Evolutionary conservation across 2,329 filamentous ascomycete genomes (phyloP), one percentile per base, ranked within the genome.

Genomic region (Pyrenophora graminea): DNA sequence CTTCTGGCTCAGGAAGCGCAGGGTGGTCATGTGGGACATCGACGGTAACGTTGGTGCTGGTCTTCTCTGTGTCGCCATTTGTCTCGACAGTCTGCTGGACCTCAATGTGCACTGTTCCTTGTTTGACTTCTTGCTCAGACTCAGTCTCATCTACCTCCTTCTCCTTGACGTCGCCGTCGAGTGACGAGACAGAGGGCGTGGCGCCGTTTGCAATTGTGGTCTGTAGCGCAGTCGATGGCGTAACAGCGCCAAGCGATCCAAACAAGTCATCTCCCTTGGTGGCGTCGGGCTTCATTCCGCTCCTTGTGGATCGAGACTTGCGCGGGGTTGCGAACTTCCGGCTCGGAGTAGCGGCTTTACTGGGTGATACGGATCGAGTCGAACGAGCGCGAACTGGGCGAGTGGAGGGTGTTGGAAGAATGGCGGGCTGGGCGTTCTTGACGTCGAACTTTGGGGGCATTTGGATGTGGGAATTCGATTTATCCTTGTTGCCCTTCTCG

Each of bases 361-460:
- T 75, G 9, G 84, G 82, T 4, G 82, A 84, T 2, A 79, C 77
- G 25, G 85, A 88, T 61, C 85, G 81, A 37, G 83, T 77, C 42
- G 81, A 79, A 53, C 85, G 79, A 44, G 76, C 74, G 56, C 81
- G 78, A 25, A 71, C 68, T 53, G 75, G 59, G 55, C 70, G 75
- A 41, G 70, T 55, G 6, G 59, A 53, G 27, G 69, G 34, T 39
- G 48, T 37, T 17, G 50, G 50, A 25, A 53, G 51, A 32, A 33
- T 46, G 3, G 43, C 51, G 19, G 64, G 46, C 64, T 58, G 18
- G 70, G 61, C 72, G 37, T 76, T 75, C 17, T 81, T 76, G 25
- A 85, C 59, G 45, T 89, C 85, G 68, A 89, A 96, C 62, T 85
- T 88, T 18, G 94, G 94, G 39, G 94, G 94, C 19, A 90, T 86